These are phyloP conservation scores for Oidium heveae DNA, from an alignment of 2,329 filamentous ascomycete genomes.

Conservation along the genomic window DNA sequence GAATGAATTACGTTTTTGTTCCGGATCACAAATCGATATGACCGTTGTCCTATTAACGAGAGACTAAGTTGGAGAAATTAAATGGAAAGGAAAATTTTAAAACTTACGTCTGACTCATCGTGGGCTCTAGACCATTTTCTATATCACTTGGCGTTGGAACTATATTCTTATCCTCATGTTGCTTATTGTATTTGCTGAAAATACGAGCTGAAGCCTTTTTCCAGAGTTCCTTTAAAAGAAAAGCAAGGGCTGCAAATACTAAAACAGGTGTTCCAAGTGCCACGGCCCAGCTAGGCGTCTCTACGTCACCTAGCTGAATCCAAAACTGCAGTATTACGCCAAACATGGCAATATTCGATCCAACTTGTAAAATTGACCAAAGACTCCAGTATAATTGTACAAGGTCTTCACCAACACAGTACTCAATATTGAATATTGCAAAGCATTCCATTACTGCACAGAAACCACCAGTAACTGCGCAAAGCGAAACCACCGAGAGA, in stretches of 20 bases:
- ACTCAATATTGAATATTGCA: conserved; percentile 17
- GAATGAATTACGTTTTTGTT: background rate
- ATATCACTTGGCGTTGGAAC: background rate
- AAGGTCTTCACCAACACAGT: conserved; percentile 33
- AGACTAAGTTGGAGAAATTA: background rate
- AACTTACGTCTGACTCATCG: background rate
- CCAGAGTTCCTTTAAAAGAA: conserved; percentile 16
- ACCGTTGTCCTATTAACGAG: background rate
- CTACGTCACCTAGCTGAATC: conserved; percentile 22
- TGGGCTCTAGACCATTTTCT: background rate
- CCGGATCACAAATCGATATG: background rate
- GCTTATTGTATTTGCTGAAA: background rate
- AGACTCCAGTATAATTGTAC: conserved; percentile 34
- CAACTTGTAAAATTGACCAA: conserved; percentile 33
- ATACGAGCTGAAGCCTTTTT: background rate
- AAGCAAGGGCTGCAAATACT: conserved; percentile 21
- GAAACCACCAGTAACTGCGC: conserved; percentile 20
- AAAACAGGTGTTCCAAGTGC: conserved; percentile 33
- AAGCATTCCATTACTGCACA: conserved; percentile 29
- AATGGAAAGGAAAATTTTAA: background rate
- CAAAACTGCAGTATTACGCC: conserved; percentile 28
- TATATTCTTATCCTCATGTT: background rate
- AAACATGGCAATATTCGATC: conserved; percentile 29
- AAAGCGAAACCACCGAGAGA: conserved; percentile 20
- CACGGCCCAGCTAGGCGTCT: conserved; percentile 32